Conservation (phyloP, 768 basidiomycete species). For the Xerocomus spinulosus region DNA sequence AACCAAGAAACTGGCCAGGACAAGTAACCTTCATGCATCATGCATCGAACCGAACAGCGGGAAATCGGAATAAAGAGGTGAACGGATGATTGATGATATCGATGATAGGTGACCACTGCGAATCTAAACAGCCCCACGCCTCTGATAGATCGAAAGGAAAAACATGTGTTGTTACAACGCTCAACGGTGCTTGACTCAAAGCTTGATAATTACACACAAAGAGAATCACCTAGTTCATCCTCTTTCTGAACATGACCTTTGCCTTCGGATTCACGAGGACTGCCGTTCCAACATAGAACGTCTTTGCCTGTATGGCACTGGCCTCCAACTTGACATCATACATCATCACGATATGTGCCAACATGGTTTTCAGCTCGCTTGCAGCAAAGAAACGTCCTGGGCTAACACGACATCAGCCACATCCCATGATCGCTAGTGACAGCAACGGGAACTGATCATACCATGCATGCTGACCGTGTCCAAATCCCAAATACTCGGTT, state of each 20-base stretch:
- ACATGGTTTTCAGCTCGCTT: constrained; percentile 40
- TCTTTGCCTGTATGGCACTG: not conserved
- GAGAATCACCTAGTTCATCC: not conserved
- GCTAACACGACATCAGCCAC: not conserved
- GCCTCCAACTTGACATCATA: constrained; percentile 9
- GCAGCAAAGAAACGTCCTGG: constrained; percentile 38
- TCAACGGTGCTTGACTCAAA: too few relatives aligned
- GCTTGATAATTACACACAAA: too few relatives aligned
- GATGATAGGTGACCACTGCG: too few relatives aligned
- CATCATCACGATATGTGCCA: constrained; percentile 38
- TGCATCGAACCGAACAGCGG: too few relatives aligned
- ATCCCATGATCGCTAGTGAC: too few relatives aligned
- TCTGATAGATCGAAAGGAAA: too few relatives aligned
- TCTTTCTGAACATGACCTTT: constrained; percentile 7
- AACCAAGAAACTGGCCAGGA: too few relatives aligned
- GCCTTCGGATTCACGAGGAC: not conserved
- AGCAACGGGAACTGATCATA: constrained; percentile 8
- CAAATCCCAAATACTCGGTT: constrained; percentile 35
- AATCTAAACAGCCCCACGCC: too few relatives aligned
- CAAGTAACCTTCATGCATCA: too few relatives aligned
- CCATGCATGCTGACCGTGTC: constrained; percentile 24
- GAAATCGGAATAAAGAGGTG: too few relatives aligned
- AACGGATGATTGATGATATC: too few relatives aligned
- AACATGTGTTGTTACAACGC: too few relatives aligned
- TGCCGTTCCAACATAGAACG: not conserved